Conservation (phyloP, 2,329 filamentous ascomycete species). For the Rutstroemia sp. region DNA sequence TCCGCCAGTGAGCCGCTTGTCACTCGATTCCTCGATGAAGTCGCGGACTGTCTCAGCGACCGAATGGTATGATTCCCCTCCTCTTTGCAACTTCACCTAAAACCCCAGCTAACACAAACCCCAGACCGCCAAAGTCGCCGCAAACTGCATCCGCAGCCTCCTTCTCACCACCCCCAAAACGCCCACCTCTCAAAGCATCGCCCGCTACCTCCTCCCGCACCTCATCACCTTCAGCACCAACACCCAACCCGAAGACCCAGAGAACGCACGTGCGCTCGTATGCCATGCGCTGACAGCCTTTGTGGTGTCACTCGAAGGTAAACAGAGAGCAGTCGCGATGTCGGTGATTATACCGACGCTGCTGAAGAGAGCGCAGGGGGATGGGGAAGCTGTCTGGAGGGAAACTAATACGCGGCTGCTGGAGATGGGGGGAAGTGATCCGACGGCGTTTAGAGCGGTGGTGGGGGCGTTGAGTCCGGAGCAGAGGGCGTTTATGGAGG, state of each 20-base stretch:
- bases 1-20: slow-evolving; percentile 69
- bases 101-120: slow-evolving; percentile 3
- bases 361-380: slow-evolving; percentile 61
- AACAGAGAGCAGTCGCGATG: slow-evolving; percentile 53
- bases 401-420: slow-evolving; percentile 73
- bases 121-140: slow-evolving; percentile 78
- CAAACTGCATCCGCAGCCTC: slow-evolving; percentile 81
- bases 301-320: slow-evolving; percentile 42
- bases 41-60: slow-evolving; percentile 76
- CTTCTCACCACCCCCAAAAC: slow-evolving; percentile 59
- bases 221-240: slow-evolving; percentile 68
- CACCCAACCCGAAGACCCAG: slow-evolving; percentile 68
- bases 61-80: slow-evolving; percentile 49
- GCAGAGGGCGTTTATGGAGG: slow-evolving; percentile 72
- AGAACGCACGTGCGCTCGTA: slow-evolving; percentile 63
- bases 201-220: slow-evolving; percentile 66
- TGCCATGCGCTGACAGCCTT: slow-evolving; percentile 71
- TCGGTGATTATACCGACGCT: slow-evolving; percentile 72
- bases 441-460: slow-evolving; percentile 63
- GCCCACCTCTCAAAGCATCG: slow-evolving; percentile 63
- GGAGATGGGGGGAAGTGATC: slow-evolving; percentile 72
- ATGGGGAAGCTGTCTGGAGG: slow-evolving; percentile 49
- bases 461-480: slow-evolving; percentile 63
- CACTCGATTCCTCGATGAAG: slow-evolving; percentile 66
- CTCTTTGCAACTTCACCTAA: neutral